phyloP scores from a whole-genome alignment of 768 basidiomycete species.

The Dacryopinax primogenitus region DNA sequence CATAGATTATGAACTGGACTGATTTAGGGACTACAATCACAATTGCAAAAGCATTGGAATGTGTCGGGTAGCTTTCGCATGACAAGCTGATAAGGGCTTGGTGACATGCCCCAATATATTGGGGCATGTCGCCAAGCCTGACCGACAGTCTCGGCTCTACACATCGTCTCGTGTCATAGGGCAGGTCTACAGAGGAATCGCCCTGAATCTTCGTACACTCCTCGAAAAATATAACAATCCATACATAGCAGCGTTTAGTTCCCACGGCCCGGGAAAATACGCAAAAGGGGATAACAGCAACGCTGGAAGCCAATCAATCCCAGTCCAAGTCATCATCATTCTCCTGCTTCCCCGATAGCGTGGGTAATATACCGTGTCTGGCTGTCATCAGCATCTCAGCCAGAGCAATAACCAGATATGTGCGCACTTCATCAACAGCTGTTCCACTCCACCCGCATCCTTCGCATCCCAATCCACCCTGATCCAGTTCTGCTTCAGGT shows the following conservation, averaged over 20 bases:
- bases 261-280: too few relatives aligned
- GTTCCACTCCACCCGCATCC: slow-evolving; percentile 61
- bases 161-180: too few relatives aligned
- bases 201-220: too few relatives aligned
- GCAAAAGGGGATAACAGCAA: too few relatives aligned
- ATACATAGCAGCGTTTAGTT: too few relatives aligned
- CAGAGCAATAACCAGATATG: background rate
- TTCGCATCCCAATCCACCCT: slow-evolving; percentile 55
- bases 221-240: too few relatives aligned
- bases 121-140: background rate
- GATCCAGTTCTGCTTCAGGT: slow-evolving; percentile 81
- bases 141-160: too few relatives aligned
- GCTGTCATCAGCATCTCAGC: background rate
- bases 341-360: background rate
- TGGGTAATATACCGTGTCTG: background rate
- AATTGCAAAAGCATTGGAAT: background rate
- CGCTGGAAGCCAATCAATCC: background rate
- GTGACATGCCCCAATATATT: background rate
- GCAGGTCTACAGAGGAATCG: too few relatives aligned
- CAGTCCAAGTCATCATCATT: background rate
- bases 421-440: slow-evolving; percentile 49
- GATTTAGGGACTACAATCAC: background rate
- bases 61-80: background rate
- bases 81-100: background rate
- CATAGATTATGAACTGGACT: background rate